Base-by-base conservation (phyloP, 805 yeast genomes). In the Metschnikowia gruessii region DNA sequence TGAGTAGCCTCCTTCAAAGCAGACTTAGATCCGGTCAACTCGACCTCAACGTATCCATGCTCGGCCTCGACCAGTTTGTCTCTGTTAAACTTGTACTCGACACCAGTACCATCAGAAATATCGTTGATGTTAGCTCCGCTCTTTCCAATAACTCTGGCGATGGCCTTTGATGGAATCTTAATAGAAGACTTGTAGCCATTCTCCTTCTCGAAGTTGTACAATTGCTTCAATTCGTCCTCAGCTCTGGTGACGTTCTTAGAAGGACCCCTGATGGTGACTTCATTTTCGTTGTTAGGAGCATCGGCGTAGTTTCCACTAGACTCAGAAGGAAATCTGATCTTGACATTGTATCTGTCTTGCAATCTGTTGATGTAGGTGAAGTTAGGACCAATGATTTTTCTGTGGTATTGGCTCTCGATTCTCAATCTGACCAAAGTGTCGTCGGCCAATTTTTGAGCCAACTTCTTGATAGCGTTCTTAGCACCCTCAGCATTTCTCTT, bases 91-190 rank as follows among this genome's bases (percentile, higher is more conserved):
- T 65, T 61, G 63, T 80, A 74, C 54, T 82, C 83, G 42, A 82
- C 80, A 38, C 84, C 87, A 32, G 82, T 69, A 34, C 76, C 80
- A 42, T 84, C 90, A 51, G 87, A 80, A 48, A 95, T 83, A 60
- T 85, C 87, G 52, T 83, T 86, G 59, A 94, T 85, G 42, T 77
- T 79, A 51, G 87, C 92, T 62, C 98, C 97, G 50, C 76, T 75
- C 60, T 86, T 89, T 59, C 99, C 99, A 63, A 94, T 90, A 48
- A 94, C 82, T 61, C 89, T 77, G 17, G 97, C 77, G 49, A 92
- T 77, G n/a, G 89, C 83, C 50, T 76, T 79, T 36, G 75, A 63
- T 32, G 97, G 95, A 42, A 94, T 83, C 39, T 69, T 62, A 34
- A 92, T 63, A n/a, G 71, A 68, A 53, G 80, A 74, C 48, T 78